These are phyloP conservation scores for Wilcoxina mikolae DNA, from an alignment of 495 filamentous ascomycete genomes.

Conservation along the genomic window DNA sequence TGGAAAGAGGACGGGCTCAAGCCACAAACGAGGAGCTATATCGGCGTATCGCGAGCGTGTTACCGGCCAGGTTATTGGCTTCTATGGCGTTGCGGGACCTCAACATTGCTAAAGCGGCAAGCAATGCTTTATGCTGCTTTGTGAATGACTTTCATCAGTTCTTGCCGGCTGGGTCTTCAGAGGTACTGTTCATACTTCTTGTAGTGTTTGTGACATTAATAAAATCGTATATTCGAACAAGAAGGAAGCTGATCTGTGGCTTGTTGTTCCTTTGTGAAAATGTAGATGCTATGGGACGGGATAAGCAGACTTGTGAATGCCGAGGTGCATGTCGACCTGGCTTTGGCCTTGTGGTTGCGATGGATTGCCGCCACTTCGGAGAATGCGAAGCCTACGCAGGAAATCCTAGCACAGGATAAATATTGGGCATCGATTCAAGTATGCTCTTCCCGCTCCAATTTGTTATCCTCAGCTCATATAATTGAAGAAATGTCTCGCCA, in stretches of 20 bases:
- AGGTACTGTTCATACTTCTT: constrained; percentile 9
- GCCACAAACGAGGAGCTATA: not conserved
- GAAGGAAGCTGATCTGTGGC: constrained; percentile 2
- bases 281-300: constrained; percentile 19
- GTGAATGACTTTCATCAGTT: constrained; percentile 10
- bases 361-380: constrained; percentile 20
- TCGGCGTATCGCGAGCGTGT: not conserved
- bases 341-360: constrained; percentile 25
- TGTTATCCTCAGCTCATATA: not conserved
- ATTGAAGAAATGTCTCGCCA: constrained; percentile 27
- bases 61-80: constrained; percentile 8
- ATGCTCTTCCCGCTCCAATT: not conserved
- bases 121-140: constrained; percentile 15
- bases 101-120: constrained; percentile 9
- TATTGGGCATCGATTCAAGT: constrained; percentile 33
- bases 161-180: constrained; percentile 6
- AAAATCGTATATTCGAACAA: not conserved
- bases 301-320: constrained; percentile 13
- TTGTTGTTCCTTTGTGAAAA: not conserved
- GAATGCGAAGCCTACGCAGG: constrained; percentile 11
- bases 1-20: not conserved
- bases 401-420: constrained; percentile 17
- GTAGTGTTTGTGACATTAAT: not conserved
- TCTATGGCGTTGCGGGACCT: constrained; percentile 15
- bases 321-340: constrained; percentile 15